Evolutionary conservation across 176 grass and related monocot species (phyloP).

Genomic region (Hyparrhenia diplandra): DNA sequence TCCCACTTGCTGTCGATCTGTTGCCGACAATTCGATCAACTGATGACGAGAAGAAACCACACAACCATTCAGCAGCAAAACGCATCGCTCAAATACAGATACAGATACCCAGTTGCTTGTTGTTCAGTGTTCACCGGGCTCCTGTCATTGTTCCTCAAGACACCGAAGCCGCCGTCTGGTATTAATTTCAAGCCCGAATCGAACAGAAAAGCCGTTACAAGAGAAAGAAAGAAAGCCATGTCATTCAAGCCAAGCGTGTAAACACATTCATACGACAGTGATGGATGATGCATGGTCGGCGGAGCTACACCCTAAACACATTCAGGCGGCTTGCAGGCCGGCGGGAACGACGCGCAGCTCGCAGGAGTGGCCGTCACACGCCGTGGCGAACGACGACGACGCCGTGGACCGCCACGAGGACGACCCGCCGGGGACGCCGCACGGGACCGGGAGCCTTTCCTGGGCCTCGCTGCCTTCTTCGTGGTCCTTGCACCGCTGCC

Average conservation of each 20-base stretch:
- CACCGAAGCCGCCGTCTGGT: too few species aligned
- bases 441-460: neutral
- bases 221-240: neutral
- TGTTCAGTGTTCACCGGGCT: too few species aligned
- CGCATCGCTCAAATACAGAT: too few species aligned
- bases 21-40: neutral
- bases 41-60: neutral
- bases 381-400: slow-evolving; percentile 48
- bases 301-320: too few species aligned
- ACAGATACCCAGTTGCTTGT: too few species aligned
- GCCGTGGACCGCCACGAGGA: slow-evolving; percentile 43
- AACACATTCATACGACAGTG: too few species aligned
- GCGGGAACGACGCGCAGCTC: neutral
- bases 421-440: slow-evolving; percentile 30
- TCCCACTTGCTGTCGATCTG: neutral
- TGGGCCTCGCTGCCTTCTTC: slow-evolving; percentile 33
- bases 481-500: neutral
- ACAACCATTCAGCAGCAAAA: neutral
- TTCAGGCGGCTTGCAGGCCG: slow-evolving; percentile 14
- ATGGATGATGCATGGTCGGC: too few species aligned
- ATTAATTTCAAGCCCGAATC: too few species aligned
- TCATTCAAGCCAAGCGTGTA: neutral
- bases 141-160: too few species aligned
- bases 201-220: neutral
- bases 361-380: slow-evolving; percentile 28